Base-by-base conservation (phyloP, 257 asterid species). In the Rubia yunnanensis region DNA sequence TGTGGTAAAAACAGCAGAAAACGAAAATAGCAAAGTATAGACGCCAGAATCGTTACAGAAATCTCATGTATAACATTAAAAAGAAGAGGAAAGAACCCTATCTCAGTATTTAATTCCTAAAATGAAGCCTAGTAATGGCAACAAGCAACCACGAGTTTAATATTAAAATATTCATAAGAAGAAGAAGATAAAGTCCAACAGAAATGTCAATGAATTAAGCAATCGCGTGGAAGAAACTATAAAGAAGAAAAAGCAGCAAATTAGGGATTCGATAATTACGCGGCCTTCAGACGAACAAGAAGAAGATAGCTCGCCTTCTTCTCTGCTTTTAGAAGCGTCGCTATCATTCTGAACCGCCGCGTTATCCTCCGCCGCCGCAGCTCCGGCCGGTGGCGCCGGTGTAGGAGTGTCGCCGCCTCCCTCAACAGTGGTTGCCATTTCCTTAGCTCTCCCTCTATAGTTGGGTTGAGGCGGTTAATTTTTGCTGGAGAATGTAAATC, bases 231-330 rank as follows among this genome's bases (percentile, higher is more conserved):
- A 4, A 39, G 15, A 26, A 30, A 27, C 32, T 13, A 6, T 2
- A 58, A 14, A 10, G 20, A 14, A 24, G 7, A 57, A 57, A 30
- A 60, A 24, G 17, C 49, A 60, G 7, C 8, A 36, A 70, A 68
- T 65, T 31, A 58, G 63, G 63, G 52, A 7, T 10, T 7, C 49
- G 10, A 61, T 15, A 27, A 17, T 28, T 28, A 65, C 77, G 11
- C 70, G 73, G 18, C 66, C 80, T 48, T 60, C 80, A 23, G 65
- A 66, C 26, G 80, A 55, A 64, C 78, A 77, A 23, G 65, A 66
- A 31, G 80, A 55, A 64, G 80, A 77, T 4, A 80, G 72, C 58
- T 80, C 82, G 70, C 85, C 85, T 80, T 80, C 85, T 67, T 77
- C 85, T 60, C 70, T 80, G 70, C 73, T 74, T 50, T 57, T 65